phyloP scores from a whole-genome alignment of 2,329 filamentous ascomycete genomes.

The Verticillium zaregamsianum region DNA sequence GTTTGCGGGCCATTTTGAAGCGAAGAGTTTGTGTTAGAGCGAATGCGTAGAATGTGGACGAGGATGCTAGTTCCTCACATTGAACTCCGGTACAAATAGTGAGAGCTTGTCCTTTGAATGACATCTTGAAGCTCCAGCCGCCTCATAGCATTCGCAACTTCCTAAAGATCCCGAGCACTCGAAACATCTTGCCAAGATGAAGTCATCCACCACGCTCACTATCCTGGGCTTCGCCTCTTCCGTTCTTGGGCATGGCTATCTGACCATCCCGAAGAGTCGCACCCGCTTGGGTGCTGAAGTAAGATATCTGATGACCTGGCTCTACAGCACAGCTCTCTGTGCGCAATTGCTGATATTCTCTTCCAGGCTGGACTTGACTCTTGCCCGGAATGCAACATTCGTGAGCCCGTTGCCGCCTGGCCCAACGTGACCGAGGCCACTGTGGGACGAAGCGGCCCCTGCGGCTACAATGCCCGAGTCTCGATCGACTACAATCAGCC shows the following conservation, averaged over 20 bases:
- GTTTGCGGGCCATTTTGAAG: not conserved
- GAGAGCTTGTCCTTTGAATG: not conserved
- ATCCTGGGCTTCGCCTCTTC: slow-evolving; percentile 9
- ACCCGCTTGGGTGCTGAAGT: slow-evolving; percentile 40
- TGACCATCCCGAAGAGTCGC: slow-evolving; percentile 37
- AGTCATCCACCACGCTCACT: slow-evolving; percentile 6
- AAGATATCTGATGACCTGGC: not conserved
- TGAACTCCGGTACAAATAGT: not conserved
- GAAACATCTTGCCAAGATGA: slow-evolving; percentile 5
- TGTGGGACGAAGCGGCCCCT: slow-evolving; percentile 44
- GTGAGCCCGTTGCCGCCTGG: slow-evolving; percentile 47
- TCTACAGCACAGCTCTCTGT: not conserved
- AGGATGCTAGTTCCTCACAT: not conserved
- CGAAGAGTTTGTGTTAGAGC: not conserved
- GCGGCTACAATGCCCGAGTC: slow-evolving; percentile 50
- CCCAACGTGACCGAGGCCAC: slow-evolving; percentile 39
- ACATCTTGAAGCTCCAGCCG: not conserved
- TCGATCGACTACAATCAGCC: slow-evolving; percentile 50
- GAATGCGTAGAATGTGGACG: not conserved
- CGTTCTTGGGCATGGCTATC: slow-evolving; percentile 38
- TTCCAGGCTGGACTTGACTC: slow-evolving; percentile 40
- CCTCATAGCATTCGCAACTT: not conserved
- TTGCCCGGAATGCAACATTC: slow-evolving; percentile 51
- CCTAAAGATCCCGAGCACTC: not conserved
- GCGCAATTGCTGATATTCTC: slow-evolving; percentile 2